A percentile compares a stretch with the other conserved stretches of the same genome.
Evolutionary conservation across 768 basidiomycete species (phyloP).

Genomic region (Gloeostereum incarnatum): DNA sequence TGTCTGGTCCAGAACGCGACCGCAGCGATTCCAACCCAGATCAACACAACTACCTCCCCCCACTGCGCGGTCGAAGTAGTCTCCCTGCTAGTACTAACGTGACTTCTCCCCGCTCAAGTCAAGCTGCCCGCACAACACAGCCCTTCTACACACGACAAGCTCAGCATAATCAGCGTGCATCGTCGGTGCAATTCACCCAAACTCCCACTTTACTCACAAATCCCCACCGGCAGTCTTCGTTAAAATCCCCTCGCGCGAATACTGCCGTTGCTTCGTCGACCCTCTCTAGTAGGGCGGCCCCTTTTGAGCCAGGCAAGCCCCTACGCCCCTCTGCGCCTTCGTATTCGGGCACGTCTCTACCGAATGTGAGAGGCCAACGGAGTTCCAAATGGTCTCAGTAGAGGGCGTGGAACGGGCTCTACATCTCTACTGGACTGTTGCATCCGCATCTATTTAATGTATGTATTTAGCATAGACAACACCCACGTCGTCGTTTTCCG

Average conservation of each 20-base stretch:
- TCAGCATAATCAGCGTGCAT: slow-evolving; percentile 10
- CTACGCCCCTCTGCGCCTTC: too few species aligned
- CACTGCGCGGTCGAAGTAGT: not conserved
- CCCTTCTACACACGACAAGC: slow-evolving; percentile 1
- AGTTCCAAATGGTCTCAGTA: too few species aligned
- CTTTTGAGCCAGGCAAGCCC: slow-evolving; percentile 36
- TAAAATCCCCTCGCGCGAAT: slow-evolving; percentile 3
- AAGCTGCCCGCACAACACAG: not conserved
- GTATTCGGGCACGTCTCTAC: too few species aligned
- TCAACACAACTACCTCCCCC: slow-evolving; percentile 1
- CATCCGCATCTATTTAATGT: too few species aligned
- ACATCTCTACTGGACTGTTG: too few species aligned
- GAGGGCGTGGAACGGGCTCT: too few species aligned
- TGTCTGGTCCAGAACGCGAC: not conserved
- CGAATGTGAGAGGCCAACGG: too few species aligned
- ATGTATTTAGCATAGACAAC: too few species aligned
- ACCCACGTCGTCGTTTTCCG: too few species aligned
- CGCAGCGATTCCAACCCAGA: not conserved
- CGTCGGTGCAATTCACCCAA: slow-evolving; percentile 1
- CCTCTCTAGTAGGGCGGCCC: slow-evolving; percentile 38
- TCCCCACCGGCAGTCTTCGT: slow-evolving; percentile 6
- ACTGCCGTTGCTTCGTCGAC: slow-evolving; percentile 16
- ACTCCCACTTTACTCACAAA: slow-evolving; percentile 6
- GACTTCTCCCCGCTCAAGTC: slow-evolving; percentile 2
- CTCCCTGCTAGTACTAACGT: not conserved